Evolutionary conservation across 2,329 filamentous ascomycete genomes (phyloP).

Genomic region (Amphichorda felina): DNA sequence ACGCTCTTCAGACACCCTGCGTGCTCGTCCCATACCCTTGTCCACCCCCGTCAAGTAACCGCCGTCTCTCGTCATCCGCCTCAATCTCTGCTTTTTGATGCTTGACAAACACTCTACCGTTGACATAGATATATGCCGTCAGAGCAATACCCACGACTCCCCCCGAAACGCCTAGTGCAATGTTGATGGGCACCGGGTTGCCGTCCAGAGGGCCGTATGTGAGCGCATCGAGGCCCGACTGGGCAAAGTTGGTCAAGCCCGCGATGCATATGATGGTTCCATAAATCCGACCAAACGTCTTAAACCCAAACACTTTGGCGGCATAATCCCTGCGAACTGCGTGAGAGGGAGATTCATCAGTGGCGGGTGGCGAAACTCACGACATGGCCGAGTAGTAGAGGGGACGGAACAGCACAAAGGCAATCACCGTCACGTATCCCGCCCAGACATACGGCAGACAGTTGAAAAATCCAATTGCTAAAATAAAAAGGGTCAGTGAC

Average conservation of each 20-base stretch:
- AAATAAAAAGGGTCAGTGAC: slow-evolving; percentile 46
- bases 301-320: slow-evolving; percentile 71
- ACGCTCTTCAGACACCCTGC: too few species aligned
- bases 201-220: slow-evolving; percentile 42
- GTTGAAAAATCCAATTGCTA: slow-evolving; percentile 47
- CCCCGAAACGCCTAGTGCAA: slow-evolving; percentile 40
- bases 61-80: too few species aligned
- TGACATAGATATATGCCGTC: slow-evolving; percentile 38
- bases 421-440: slow-evolving; percentile 53
- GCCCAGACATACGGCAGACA: slow-evolving; percentile 49
- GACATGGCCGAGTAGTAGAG: slow-evolving; percentile 69
- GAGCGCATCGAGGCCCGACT: slow-evolving; percentile 56
- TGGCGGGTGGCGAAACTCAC: slow-evolving; percentile 14
- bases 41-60: too few species aligned
- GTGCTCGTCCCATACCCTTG: too few species aligned
- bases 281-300: slow-evolving; percentile 72
- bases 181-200: slow-evolving; percentile 54
- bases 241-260: slow-evolving; percentile 59
- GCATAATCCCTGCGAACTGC: slow-evolving; percentile 44
- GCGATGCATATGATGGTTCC: slow-evolving; percentile 64
- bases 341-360: slow-evolving; percentile 4
- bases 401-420: slow-evolving; percentile 63
- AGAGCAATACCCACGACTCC: slow-evolving; percentile 41
- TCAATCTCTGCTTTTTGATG: neutral
- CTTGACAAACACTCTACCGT: slow-evolving; percentile 5